A percentile compares a stretch with the other conserved stretches of the same genome.
These are phyloP conservation scores for Dothideomycetes sp. DNA, from an alignment of 2,329 filamentous ascomycete species.

Conservation along the genomic window DNA sequence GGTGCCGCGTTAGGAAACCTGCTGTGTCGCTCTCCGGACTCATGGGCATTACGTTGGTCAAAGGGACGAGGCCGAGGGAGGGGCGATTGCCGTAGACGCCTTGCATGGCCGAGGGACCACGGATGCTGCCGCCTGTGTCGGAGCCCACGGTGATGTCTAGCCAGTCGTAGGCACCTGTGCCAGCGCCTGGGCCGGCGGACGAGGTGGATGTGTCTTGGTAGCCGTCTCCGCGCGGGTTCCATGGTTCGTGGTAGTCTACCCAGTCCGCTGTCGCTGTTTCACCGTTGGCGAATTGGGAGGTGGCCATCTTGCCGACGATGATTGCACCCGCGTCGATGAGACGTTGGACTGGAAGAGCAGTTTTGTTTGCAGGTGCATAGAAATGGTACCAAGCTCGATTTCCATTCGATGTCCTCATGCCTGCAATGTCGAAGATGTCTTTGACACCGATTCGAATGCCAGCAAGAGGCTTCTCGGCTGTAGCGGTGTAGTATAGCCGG, in stretches of 20 bases:
- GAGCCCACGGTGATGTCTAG: constrained; percentile 40
- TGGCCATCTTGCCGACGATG: constrained; percentile 36
- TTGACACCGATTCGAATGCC: constrained; percentile 53
- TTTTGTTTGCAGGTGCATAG: constrained; percentile 34
- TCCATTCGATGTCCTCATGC: constrained; percentile 45
- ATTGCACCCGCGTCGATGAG: constrained; percentile 50
- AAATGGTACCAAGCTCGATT: constrained; percentile 48
- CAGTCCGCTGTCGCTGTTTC: constrained; percentile 40
- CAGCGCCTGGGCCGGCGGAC: constrained; percentile 35
- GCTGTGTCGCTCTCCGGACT: constrained; percentile 37
- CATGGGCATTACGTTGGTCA: constrained; percentile 39
- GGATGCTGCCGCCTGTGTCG: constrained; percentile 40
- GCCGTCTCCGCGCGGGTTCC: constrained; percentile 34
- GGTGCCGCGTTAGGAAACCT: constrained; percentile 36
- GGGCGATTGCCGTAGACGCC: constrained; percentile 42
- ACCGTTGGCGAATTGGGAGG: constrained; percentile 34
- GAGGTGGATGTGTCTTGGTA: constrained; percentile 37
- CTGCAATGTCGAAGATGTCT: constrained; percentile 50
- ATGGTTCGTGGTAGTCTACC: constrained; percentile 33
- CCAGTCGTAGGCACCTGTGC: constrained; percentile 35
- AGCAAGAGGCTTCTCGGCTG: constrained; percentile 43
- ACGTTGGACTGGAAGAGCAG: constrained; percentile 40
- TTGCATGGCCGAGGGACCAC: constrained; percentile 36
- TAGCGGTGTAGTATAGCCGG: constrained; percentile 46
- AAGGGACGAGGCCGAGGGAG: constrained; percentile 32